Conservation (phyloP, 257 asterid species). For the Solanum pinnatisectum region DNA sequence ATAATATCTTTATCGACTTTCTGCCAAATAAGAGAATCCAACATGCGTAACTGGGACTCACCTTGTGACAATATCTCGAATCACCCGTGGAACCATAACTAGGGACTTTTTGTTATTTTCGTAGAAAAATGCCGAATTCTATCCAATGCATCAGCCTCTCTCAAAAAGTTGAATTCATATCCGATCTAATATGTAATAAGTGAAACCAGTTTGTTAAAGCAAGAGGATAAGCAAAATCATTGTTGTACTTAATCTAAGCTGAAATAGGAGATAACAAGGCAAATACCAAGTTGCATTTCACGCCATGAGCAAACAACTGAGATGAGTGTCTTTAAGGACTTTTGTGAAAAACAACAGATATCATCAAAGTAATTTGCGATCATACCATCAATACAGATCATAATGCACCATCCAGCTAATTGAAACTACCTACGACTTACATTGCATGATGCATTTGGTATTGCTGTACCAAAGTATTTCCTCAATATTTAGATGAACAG, state of each 20-base stretch:
- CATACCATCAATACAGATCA: neutral
- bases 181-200: constrained; percentile 53
- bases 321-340: neutral
- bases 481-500: neutral
- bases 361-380: neutral
- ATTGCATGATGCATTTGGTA: neutral
- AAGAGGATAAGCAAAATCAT: neutral
- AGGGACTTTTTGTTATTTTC: too few relatives aligned
- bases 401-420: neutral
- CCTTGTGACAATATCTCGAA: too few relatives aligned
- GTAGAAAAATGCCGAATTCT: constrained; percentile 41
- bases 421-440: neutral
- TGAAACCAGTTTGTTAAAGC: neutral
- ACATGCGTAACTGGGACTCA: too few relatives aligned
- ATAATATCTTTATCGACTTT: too few relatives aligned
- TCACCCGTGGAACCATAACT: too few relatives aligned
- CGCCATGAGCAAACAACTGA: neutral
- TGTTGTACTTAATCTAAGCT: neutral
- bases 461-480: neutral
- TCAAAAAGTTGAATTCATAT: constrained; percentile 73
- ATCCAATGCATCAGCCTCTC: constrained; percentile 97
- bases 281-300: neutral
- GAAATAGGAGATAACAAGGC: neutral
- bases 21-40: too few relatives aligned
- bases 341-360: neutral